Conservation (phyloP, 768 basidiomycete genomes). For the Boletus eberwhitei region DNA sequence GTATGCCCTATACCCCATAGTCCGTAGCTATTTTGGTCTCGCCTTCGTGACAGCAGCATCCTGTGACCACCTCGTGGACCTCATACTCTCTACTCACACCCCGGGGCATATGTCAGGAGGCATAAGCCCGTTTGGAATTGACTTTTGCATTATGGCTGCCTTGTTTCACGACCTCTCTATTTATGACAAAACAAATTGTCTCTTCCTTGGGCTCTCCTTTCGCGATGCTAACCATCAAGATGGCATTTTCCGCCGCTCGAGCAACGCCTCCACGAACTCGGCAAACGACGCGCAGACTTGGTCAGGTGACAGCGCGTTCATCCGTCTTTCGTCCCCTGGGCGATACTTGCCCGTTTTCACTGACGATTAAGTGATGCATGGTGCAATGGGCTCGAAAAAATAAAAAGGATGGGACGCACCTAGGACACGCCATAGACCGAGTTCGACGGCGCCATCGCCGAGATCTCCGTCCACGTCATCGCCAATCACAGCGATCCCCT, state of each 20-base stretch:
- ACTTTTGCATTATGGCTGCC: neutral
- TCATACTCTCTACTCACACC: neutral
- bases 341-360: slow-evolving; percentile 73
- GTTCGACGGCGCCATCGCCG: slow-evolving; percentile 56
- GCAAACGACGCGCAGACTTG: slow-evolving; percentile 53
- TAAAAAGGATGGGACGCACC: slow-evolving; percentile 38
- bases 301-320: slow-evolving; percentile 44
- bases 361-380: slow-evolving; percentile 13
- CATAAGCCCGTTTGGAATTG: neutral
- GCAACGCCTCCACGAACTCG: slow-evolving; percentile 48
- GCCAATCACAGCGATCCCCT: slow-evolving; percentile 50
- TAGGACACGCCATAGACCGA: slow-evolving; percentile 60
- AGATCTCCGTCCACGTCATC: slow-evolving; percentile 67
- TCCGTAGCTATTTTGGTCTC: neutral
- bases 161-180: slow-evolving; percentile 11
- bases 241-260: slow-evolving; percentile 1
- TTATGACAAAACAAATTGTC: neutral
- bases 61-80: neutral
- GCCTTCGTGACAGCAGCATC: neutral
- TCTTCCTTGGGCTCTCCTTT: neutral
- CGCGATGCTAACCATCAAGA: neutral
- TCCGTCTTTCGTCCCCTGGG: slow-evolving; percentile 48
- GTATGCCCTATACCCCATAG: neutral
- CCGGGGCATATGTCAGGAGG: neutral
- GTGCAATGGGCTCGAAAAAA: too few relatives aligned